These are phyloP conservation scores for Nosema muscidifuracis DNA, from an alignment of 371 early-diverging fungal species.

Conservation along the genomic window DNA sequence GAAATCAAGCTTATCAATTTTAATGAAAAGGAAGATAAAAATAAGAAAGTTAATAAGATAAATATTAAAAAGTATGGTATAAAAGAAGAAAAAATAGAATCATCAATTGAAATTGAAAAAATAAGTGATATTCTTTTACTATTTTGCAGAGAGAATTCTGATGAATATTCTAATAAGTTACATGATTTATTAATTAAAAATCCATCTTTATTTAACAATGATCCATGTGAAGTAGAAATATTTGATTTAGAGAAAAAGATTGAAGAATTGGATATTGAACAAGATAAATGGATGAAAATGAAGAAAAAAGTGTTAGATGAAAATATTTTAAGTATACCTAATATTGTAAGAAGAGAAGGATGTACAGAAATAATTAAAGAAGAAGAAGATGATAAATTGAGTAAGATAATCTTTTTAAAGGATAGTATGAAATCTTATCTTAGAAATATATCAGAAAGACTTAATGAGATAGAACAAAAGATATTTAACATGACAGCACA, in stretches of 20 bases:
- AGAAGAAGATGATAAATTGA: background rate
- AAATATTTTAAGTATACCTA: background rate
- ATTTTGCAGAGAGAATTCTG: background rate
- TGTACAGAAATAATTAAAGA: background rate
- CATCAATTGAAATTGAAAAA: too few relatives aligned
- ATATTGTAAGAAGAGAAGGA: background rate
- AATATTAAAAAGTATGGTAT: too few relatives aligned
- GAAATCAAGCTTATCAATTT: too few relatives aligned
- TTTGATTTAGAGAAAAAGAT: background rate
- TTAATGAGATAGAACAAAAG: background rate
- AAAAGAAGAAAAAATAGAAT: too few relatives aligned
- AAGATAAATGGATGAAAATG: background rate
- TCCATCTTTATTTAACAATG: background rate
- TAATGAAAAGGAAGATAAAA: too few relatives aligned
- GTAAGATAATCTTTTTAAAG: background rate
- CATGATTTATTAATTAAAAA: background rate
- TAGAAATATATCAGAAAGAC: background rate
- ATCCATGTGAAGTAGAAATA: background rate
- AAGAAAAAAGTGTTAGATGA: background rate
- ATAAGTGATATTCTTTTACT: background rate
- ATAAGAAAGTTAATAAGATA: too few relatives aligned
- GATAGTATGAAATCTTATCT: background rate
- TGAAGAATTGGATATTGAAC: background rate
- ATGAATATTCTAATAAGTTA: background rate
- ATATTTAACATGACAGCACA: background rate